These are phyloP conservation scores for Acanthamoeba triangularis DNA, from an alignment of 208 protist genomes.

Conservation along the genomic window DNA sequence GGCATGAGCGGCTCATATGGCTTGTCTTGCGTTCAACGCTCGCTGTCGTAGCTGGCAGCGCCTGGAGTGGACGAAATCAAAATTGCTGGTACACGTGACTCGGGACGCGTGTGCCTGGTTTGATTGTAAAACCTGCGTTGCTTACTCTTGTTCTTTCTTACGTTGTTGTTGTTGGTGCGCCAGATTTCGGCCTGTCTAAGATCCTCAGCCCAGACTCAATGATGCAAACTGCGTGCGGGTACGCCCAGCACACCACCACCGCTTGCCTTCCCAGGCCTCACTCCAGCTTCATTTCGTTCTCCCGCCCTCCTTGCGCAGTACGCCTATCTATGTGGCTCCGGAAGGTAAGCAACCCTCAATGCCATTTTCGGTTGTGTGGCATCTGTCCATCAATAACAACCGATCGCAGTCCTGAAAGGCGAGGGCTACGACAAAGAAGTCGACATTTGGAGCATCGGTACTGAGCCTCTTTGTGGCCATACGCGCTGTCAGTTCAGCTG, in stretches of 20 bases:
- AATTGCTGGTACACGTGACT: neutral
- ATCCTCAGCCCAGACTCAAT: constrained; percentile 84
- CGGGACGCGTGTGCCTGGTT: neutral
- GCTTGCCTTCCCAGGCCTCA: neutral
- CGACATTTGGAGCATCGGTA: constrained; percentile 86
- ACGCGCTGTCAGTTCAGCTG: too few species aligned
- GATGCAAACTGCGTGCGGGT: constrained; percentile 86
- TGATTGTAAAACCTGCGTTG: neutral
- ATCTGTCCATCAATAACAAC: too few species aligned
- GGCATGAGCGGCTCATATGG: too few species aligned
- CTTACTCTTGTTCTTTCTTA: constrained; percentile 80
- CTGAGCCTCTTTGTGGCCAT: too few species aligned
- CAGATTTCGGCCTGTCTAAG: constrained; percentile 88
- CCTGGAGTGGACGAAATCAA: constrained; percentile 17
- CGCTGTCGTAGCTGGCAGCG: neutral
- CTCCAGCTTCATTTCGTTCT: neutral
- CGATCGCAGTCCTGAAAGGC: constrained; percentile 75
- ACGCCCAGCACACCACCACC: neutral
- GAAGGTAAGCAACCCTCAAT: neutral
- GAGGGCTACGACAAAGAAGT: constrained; percentile 85
- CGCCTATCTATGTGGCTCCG: neutral
- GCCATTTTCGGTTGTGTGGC: too few species aligned
- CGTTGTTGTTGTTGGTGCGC: constrained; percentile 59
- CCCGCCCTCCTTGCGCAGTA: neutral
- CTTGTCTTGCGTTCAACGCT: too few species aligned